A percentile compares a stretch with the other conserved stretches of the same genome.
Conservation (phyloP, 768 basidiomycete species). For the Boletus fagicola region DNA sequence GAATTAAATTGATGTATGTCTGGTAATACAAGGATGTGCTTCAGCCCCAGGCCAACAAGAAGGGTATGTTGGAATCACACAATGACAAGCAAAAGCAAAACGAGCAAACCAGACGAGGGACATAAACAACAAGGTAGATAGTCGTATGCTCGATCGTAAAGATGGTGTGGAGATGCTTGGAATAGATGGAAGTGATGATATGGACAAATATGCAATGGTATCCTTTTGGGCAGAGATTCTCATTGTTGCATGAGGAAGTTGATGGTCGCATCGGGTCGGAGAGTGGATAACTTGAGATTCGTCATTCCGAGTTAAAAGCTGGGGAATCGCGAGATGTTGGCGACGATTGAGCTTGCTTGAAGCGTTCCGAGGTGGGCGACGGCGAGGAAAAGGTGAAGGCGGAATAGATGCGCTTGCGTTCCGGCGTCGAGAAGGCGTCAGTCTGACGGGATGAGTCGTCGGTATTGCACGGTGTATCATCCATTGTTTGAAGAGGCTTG, state of each 20-base stretch:
- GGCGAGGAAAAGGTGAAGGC: slow-evolving; percentile 80
- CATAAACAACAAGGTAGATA: slow-evolving; percentile 25
- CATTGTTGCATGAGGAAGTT: slow-evolving; percentile 5
- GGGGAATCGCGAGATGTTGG: slow-evolving; percentile 27
- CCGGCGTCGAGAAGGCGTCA: slow-evolving; percentile 69
- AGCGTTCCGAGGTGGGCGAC: slow-evolving; percentile 56
- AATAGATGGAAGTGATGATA: slow-evolving; percentile 35
- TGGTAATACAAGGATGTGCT: slow-evolving; percentile 34
- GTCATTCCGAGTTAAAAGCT: slow-evolving; percentile 23
- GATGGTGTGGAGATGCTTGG: slow-evolving; percentile 29
- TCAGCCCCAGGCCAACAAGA: slow-evolving; percentile 26
- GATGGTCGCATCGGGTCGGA: not conserved
- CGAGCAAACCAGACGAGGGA: slow-evolving; percentile 27
- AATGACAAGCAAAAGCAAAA: slow-evolving; percentile 29
- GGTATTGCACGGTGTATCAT: slow-evolving; percentile 27
- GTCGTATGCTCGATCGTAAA: slow-evolving; percentile 27
- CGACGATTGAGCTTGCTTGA: slow-evolving; percentile 42
- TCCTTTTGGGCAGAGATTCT: slow-evolving; percentile 19
- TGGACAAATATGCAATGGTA: slow-evolving; percentile 35
- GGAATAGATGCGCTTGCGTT: slow-evolving; percentile 68
- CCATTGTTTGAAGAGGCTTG: slow-evolving; percentile 31
- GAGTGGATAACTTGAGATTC: not conserved
- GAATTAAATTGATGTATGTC: slow-evolving; percentile 33
- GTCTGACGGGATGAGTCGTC: slow-evolving; percentile 64
- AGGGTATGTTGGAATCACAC: slow-evolving; percentile 26